Conservation (phyloP, 2,329 filamentous ascomycete species). For the Pezicula radicicola region DNA sequence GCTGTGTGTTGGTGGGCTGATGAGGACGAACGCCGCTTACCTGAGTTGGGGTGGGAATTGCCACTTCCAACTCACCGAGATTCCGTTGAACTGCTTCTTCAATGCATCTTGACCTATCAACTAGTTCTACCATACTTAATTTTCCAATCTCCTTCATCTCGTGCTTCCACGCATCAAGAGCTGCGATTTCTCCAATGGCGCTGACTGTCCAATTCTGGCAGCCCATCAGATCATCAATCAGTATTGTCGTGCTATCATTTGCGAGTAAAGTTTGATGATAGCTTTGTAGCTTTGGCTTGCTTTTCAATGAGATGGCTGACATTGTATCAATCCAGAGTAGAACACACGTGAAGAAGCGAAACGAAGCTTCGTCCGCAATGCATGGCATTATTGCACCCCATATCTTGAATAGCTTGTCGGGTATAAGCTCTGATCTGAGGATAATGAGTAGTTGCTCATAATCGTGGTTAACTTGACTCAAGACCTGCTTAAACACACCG, state of each 20-base stretch:
- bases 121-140: constrained; percentile 40
- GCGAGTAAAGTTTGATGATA: constrained; percentile 40
- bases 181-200: constrained; percentile 47
- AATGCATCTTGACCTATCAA: constrained; percentile 39
- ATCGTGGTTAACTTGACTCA: not conserved
- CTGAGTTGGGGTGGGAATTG: not conserved
- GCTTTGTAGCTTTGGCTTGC: constrained; percentile 34
- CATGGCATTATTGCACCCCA: not conserved
- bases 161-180: constrained; percentile 55
- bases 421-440: not conserved
- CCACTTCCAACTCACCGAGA: not conserved
- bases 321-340: constrained; percentile 47
- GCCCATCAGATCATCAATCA: constrained; percentile 48
- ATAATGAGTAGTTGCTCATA: not conserved
- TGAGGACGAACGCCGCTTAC: not conserved
- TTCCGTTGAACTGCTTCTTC: constrained; percentile 13
- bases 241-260: constrained; percentile 10
- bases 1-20: not conserved
- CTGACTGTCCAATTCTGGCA: constrained; percentile 53
- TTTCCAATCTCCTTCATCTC: constrained; percentile 37
- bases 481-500: not conserved
- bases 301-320: constrained; percentile 42
- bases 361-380: constrained; percentile 40
- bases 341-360: constrained; percentile 46
- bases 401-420: not conserved